These are phyloP conservation scores for Aspergillus carlsbadensis DNA, from an alignment of 495 filamentous ascomycete species.

Conservation along the genomic window DNA sequence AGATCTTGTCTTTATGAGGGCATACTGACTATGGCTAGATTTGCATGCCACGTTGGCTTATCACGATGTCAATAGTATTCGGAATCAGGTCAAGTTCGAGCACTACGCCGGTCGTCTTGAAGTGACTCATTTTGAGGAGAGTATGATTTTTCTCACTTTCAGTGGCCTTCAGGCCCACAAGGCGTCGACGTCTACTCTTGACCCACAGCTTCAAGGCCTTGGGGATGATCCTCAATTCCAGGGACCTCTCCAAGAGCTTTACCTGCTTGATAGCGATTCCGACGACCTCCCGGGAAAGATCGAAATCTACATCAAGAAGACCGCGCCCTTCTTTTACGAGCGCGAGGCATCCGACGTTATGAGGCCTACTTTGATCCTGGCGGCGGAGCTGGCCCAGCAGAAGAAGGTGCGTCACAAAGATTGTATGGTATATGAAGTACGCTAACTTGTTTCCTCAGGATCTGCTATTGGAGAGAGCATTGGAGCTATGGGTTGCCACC, in stretches of 20 bases:
- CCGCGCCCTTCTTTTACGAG: conserved; percentile 59
- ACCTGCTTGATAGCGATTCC: conserved; percentile 62
- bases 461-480: conserved; percentile 59
- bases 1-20: neutral
- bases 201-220: conserved; percentile 54
- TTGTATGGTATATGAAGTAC: neutral
- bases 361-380: conserved; percentile 61
- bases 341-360: conserved; percentile 68
- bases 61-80: conserved; percentile 60
- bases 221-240: conserved; percentile 45
- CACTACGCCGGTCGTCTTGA: conserved; percentile 62
- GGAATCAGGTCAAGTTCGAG: conserved; percentile 54
- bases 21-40: conserved; percentile 33
- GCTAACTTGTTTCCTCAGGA: conserved; percentile 39
- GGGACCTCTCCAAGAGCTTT: conserved; percentile 42
- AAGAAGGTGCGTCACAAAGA: conserved; percentile 43
- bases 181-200: conserved; percentile 44
- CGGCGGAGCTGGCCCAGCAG: conserved; percentile 50
- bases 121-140: conserved; percentile 66
- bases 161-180: conserved; percentile 48
- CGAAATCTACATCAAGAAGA: conserved; percentile 68
- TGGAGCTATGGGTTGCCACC: conserved; percentile 76
- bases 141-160: conserved; percentile 50
- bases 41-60: conserved; percentile 69
- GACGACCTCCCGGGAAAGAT: conserved; percentile 68